Conservation (phyloP, 2,329 filamentous ascomycete genomes). For the Cladophialophora immunda region DNA sequence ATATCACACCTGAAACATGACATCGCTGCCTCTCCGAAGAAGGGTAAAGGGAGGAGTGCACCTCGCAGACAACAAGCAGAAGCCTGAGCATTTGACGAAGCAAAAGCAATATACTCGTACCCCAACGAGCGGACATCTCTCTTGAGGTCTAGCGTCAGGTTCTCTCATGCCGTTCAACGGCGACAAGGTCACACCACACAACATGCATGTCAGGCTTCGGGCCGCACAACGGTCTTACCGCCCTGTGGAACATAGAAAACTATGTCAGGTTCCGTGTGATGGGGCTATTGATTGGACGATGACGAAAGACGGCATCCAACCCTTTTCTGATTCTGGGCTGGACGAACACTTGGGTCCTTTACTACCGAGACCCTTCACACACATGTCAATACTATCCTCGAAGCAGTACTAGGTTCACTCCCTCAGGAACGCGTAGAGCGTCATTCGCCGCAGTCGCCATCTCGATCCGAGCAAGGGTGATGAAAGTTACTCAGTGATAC, state of each 20-base stretch:
- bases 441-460: background rate
- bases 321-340: background rate
- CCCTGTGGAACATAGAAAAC: background rate
- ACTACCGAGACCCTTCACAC: background rate
- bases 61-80: slow-evolving; percentile 26
- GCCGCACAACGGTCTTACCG: background rate
- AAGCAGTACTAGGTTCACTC: background rate
- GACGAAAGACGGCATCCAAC: background rate
- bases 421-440: background rate
- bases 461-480: background rate
- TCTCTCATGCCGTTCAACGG: background rate
- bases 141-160: slow-evolving; percentile 3
- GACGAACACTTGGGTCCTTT: background rate
- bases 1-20: slow-evolving; percentile 50
- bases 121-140: background rate
- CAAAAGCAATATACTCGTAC: background rate
- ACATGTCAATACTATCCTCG: background rate
- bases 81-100: slow-evolving; percentile 19
- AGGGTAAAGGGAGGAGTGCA: slow-evolving; percentile 14
- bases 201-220: background rate
- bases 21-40: slow-evolving; percentile 40
- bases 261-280: background rate
- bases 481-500: background rate
- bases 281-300: background rate
- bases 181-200: background rate